phyloP scores from a whole-genome alignment of 2,329 filamentous ascomycete species.

The Waltergamsia citrina region DNA sequence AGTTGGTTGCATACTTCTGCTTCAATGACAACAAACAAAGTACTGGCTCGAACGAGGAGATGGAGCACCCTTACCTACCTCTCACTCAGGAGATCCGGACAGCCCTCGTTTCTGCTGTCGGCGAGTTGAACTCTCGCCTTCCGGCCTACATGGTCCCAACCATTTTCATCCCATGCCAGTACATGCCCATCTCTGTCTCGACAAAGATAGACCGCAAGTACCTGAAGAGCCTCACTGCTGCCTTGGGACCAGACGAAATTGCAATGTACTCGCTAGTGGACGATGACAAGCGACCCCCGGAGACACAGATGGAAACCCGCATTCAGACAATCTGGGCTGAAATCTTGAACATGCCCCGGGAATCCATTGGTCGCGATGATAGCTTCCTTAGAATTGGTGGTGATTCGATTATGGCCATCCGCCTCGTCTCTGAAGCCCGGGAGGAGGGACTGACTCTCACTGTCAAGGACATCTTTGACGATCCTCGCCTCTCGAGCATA shows the following conservation, averaged over 20 bases:
- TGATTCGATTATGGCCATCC: slow-evolving; percentile 43
- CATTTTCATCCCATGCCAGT: slow-evolving; percentile 3
- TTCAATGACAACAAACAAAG: no score
- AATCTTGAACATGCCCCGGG: slow-evolving; percentile 26
- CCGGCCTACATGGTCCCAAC: slow-evolving; percentile 8
- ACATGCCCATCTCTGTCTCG: slow-evolving; percentile 5
- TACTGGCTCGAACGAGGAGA: no score
- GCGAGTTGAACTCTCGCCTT: slow-evolving; percentile 3
- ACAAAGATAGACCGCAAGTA: slow-evolving; percentile 5
- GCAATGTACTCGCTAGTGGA: no score
- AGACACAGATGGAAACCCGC: slow-evolving; percentile 6
- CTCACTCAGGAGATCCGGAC: no score
- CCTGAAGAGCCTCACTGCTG: not conserved
- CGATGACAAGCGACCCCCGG: not conserved
- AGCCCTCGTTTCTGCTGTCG: slow-evolving; percentile 8
- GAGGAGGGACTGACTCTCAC: slow-evolving; percentile 26
- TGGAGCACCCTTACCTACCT: no score
- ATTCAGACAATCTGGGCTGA: slow-evolving; percentile 30
- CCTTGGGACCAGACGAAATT: not conserved
- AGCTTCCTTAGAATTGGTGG: slow-evolving; percentile 25
- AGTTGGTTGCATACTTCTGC: no score
- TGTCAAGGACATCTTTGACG: slow-evolving; percentile 34
- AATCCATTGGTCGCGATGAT: slow-evolving; percentile 10
- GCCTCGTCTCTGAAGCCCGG: slow-evolving; percentile 32
- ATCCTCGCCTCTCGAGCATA: slow-evolving; percentile 28